Evolutionary conservation across 2,329 filamentous ascomycete species (phyloP).

Genomic region (Neurospora crassa): DNA sequence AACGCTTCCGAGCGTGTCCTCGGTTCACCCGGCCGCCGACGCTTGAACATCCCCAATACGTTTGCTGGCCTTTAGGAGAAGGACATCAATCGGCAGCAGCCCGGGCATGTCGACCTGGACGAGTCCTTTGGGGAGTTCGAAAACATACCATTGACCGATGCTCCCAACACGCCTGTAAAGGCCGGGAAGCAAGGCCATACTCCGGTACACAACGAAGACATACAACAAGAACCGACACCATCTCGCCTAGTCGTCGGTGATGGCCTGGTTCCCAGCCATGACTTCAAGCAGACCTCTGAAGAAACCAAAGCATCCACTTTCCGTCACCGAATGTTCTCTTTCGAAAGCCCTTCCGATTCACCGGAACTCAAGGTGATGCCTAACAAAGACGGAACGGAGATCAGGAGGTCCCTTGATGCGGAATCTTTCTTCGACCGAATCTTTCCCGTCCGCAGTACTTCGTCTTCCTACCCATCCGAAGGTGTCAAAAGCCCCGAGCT

Average conservation of each 20-base stretch:
- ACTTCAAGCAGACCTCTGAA: neutral
- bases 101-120: neutral
- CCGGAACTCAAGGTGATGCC: conserved; percentile 4
- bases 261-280: neutral
- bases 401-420: neutral
- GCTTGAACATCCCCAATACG: conserved; percentile 11
- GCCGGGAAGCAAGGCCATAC: neutral
- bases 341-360: conserved; percentile 8
- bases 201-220: neutral
- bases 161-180: neutral
- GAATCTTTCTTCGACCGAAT: neutral
- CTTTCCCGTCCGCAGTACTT: conserved; percentile 10
- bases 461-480: conserved; percentile 16
- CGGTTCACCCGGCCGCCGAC: conserved; percentile 7
- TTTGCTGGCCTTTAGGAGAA: conserved; percentile 18
- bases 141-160: neutral
- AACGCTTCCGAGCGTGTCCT: neutral
- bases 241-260: neutral
- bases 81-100: conserved; percentile 8
- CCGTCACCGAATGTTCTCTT: conserved; percentile 7
- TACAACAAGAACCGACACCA: neutral
- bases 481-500: conserved; percentile 10
- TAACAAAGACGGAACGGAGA: conserved; percentile 3
- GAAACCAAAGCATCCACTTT: neutral
- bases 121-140: neutral